Conservation (phyloP, 495 filamentous ascomycete species). For the Hyaloscypha finlandica region DNA sequence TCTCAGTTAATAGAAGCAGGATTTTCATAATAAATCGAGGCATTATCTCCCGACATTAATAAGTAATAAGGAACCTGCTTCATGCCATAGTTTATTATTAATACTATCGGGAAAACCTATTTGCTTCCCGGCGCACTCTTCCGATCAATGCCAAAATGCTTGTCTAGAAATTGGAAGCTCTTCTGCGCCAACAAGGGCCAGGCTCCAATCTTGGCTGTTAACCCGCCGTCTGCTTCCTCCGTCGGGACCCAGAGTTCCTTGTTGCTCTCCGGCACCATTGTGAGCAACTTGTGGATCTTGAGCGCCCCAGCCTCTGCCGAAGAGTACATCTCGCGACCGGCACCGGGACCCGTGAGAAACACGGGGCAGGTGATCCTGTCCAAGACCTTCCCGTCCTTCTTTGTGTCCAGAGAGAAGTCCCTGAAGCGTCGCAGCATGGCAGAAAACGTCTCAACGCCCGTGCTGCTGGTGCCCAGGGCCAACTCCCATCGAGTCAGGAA, state of each 20-base stretch:
- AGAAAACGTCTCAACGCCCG: conserved; percentile 28
- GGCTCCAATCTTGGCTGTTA: conserved; percentile 35
- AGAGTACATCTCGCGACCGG: conserved; percentile 21
- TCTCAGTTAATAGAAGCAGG: too few relatives aligned
- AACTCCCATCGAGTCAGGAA: conserved; percentile 45
- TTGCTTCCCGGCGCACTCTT: conserved; percentile 1
- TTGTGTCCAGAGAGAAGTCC: background rate
- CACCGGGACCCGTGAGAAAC: conserved; percentile 28
- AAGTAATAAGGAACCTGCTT: too few relatives aligned
- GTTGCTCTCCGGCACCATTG: conserved; percentile 15
- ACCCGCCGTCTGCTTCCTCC: conserved; percentile 21
- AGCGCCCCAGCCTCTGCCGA: conserved; percentile 20
- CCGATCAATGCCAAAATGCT: conserved; percentile 25
- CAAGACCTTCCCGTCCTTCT: conserved; percentile 9
- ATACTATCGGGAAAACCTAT: background rate
- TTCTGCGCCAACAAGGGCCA: conserved; percentile 20
- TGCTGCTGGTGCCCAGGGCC: conserved; percentile 22
- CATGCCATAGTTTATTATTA: too few relatives aligned
- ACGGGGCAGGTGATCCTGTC: conserved; percentile 32
- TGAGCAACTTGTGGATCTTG: conserved; percentile 21
- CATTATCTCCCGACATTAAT: too few relatives aligned
- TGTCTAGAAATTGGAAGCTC: conserved; percentile 29
- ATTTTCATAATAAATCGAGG: too few relatives aligned
- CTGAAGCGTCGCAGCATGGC: conserved; percentile 2
- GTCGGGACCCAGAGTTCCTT: conserved; percentile 28